Evolutionary conservation across 1,139 yeast genomes (phyloP).

Genomic region (Scheffersomyces parashehatae): DNA sequence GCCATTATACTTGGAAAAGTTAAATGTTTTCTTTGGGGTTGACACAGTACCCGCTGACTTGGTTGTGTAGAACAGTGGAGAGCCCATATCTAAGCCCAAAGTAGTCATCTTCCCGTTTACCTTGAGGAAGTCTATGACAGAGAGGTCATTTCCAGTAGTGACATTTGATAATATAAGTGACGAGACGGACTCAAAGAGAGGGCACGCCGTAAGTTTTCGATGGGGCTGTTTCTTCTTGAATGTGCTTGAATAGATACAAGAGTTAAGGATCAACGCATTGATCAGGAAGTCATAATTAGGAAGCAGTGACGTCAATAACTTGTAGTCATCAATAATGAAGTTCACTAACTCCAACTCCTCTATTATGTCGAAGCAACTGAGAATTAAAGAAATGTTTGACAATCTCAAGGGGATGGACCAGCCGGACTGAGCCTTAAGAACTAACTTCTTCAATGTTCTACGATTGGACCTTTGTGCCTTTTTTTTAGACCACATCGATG

Average conservation of each 20-base stretch:
- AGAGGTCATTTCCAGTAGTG: slow-evolving; percentile 44
- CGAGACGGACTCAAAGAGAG: slow-evolving; percentile 37
- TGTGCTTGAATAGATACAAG: slow-evolving; percentile 28
- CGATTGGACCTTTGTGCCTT: slow-evolving; percentile 14
- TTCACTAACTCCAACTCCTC: slow-evolving; percentile 45
- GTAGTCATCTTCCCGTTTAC: slow-evolving; percentile 25
- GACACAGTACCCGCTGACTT: neutral
- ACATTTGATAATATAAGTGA: slow-evolving; percentile 37
- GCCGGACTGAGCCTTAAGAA: slow-evolving; percentile 45
- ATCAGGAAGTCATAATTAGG: slow-evolving; percentile 14
- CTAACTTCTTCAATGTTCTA: slow-evolving; percentile 22
- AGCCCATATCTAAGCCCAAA: slow-evolving; percentile 48
- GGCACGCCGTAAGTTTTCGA: slow-evolving; percentile 4
- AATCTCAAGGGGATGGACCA: slow-evolving; percentile 51
- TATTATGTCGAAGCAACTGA: slow-evolving; percentile 45
- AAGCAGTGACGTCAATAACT: slow-evolving; percentile 10
- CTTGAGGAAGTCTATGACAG: slow-evolving; percentile 46
- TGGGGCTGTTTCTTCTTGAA: slow-evolving; percentile 14
- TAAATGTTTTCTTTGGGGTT: slow-evolving; percentile 21
- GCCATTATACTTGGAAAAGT: slow-evolving; percentile 39
- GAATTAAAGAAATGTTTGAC: slow-evolving; percentile 23
- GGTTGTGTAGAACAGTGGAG: slow-evolving; percentile 44
- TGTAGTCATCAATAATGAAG: slow-evolving; percentile 47
- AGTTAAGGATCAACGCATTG: slow-evolving; percentile 19
- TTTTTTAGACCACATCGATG: slow-evolving; percentile 9